Percentiles rank a stretch among this genome's conserved stretches.
Conservation (phyloP, 2,329 filamentous ascomycete species). For the Pyrenochaeta sp. region DNA sequence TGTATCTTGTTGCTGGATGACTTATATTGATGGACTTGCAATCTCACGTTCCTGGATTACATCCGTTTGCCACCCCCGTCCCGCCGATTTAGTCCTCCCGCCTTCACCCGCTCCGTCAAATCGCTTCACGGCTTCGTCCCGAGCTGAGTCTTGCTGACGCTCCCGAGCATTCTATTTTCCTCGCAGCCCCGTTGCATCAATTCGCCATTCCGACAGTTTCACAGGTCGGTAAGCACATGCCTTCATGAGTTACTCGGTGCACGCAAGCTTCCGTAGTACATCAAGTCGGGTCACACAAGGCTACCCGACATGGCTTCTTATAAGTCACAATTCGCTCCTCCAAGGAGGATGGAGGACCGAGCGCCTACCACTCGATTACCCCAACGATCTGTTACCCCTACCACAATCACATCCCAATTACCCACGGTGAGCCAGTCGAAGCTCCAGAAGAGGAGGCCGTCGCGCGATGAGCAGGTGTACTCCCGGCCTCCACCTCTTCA, state of each 20-base stretch:
- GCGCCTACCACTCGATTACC: conserved; percentile 46
- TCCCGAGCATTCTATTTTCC: conserved; percentile 26
- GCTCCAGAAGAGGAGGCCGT: conserved; percentile 46
- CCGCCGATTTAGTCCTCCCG: conserved; percentile 37
- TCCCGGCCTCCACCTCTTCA: conserved; percentile 27
- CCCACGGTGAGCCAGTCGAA: conserved; percentile 40
- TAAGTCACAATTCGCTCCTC: conserved; percentile 48
- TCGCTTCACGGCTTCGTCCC: conserved; percentile 31
- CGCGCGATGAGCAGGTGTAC: conserved; percentile 41
- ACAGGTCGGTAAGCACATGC: conserved; percentile 43
- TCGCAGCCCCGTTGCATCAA: conserved; percentile 28
- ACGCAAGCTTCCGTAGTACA: conserved; percentile 45
- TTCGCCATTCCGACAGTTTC: conserved; percentile 24
- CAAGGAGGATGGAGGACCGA: conserved; percentile 44
- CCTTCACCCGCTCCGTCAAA: conserved; percentile 31
- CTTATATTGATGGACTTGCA: conserved; percentile 43
- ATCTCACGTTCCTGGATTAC: conserved; percentile 36
- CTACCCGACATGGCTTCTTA: conserved; percentile 52
- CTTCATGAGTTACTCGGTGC: conserved; percentile 52
- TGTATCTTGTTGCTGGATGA: conserved; percentile 33
- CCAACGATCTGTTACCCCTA: conserved; percentile 47
- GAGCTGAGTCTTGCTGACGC: conserved; percentile 48
- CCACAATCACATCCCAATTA: conserved; percentile 36
- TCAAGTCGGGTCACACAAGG: conserved; percentile 46
- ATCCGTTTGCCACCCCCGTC: conserved; percentile 43